phyloP scores from a whole-genome alignment of 805 yeast species.

The Metschnikowia lachancei region DNA sequence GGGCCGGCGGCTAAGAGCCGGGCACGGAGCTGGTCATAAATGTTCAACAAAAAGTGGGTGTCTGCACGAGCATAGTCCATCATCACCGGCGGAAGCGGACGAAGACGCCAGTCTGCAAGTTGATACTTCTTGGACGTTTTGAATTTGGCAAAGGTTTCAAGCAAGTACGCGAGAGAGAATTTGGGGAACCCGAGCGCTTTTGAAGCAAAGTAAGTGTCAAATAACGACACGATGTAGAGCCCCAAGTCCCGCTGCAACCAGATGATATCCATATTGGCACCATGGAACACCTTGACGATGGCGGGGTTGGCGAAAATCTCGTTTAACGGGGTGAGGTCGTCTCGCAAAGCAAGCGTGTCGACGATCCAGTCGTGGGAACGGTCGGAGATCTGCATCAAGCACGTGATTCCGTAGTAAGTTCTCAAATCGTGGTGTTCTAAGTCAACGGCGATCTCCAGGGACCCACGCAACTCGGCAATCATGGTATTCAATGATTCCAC shows the following conservation, averaged over 20 bases:
- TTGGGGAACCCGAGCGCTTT: conserved; percentile 74
- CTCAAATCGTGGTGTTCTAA: conserved; percentile 94
- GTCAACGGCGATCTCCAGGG: conserved; percentile 81
- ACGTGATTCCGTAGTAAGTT: conserved; percentile 85
- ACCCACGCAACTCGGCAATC: conserved; percentile 49
- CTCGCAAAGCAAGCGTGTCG: conserved; percentile 79
- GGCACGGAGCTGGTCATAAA: conserved; percentile 72
- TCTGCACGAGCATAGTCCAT: conserved; percentile 87
- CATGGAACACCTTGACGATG: conserved; percentile 87
- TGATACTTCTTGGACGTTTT: conserved; percentile 92
- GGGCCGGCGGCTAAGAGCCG: conserved; percentile 45
- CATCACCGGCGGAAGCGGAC: conserved; percentile 81
- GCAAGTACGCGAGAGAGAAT: conserved; percentile 77
- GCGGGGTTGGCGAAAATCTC: conserved; percentile 75
- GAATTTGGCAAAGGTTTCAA: conserved; percentile 78
- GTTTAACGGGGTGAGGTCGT: conserved; percentile 66
- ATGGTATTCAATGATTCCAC: conserved; percentile 50
- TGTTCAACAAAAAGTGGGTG: conserved; percentile 83
- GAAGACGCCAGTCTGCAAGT: conserved; percentile 91
- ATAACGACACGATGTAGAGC: conserved; percentile 78
- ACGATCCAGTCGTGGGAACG: conserved; percentile 80
- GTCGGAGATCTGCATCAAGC: conserved; percentile 88
- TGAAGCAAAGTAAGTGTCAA: conserved; percentile 92
- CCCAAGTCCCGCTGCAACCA: conserved; percentile 98
- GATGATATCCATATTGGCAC: conserved; percentile 93